Percentiles rank a stretch among this genome's conserved stretches.
Evolutionary conservation across 345 rosid genomes (phyloP).

Genomic region (Cardiospermum halicacabum): DNA sequence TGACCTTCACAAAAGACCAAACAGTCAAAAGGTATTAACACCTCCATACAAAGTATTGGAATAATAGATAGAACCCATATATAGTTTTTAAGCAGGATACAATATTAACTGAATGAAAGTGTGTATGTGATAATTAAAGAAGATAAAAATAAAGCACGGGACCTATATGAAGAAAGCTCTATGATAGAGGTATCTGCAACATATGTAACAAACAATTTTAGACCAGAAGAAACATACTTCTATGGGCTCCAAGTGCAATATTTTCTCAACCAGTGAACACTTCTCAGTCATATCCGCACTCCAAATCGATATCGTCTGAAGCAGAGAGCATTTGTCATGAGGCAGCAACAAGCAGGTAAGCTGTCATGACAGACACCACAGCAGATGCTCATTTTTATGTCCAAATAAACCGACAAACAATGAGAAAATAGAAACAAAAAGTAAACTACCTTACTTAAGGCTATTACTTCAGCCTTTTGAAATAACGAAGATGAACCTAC

Average conservation of each 20-base stretch:
- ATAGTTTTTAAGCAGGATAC: not conserved
- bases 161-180: not conserved
- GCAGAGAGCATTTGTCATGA: conserved; percentile 50
- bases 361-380: conserved; percentile 31
- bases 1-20: conserved; percentile 45
- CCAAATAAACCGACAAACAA: not conserved
- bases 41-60: not conserved
- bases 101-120: not conserved
- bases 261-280: conserved; percentile 66
- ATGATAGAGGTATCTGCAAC: not conserved
- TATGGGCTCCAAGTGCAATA: conserved; percentile 80
- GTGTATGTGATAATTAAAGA: not conserved
- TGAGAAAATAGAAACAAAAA: not conserved
- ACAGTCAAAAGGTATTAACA: not conserved
- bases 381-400: conserved; percentile 7
- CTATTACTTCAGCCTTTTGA: conserved; percentile 70
- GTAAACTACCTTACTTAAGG: conserved; percentile 61
- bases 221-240: conserved; percentile 46
- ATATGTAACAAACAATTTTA: not conserved
- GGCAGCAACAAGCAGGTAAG: conserved; percentile 80
- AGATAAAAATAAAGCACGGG: not conserved
- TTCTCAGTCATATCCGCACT: conserved; percentile 63
- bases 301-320: conserved; percentile 84
- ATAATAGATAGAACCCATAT: not conserved
- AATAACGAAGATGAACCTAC: conserved; percentile 48